phyloP scores from a whole-genome alignment of 2,329 filamentous ascomycete genomes.

The Diaporthe longicolla region DNA sequence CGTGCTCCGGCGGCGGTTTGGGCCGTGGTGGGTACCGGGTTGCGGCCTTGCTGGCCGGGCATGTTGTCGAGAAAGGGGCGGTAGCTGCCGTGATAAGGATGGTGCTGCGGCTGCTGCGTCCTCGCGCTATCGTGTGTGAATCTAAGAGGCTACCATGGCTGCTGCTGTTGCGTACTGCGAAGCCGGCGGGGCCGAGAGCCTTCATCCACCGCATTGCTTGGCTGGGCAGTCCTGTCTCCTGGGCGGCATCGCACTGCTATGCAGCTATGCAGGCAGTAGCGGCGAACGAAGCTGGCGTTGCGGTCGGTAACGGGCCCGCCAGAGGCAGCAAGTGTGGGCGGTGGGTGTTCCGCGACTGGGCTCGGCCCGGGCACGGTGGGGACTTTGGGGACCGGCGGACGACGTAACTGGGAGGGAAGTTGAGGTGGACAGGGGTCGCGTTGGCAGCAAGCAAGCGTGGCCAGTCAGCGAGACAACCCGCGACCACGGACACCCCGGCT shows the following conservation, averaged over 20 bases:
- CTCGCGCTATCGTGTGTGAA: too few relatives aligned
- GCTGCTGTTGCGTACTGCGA: slow-evolving; percentile 10
- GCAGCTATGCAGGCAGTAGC: neutral
- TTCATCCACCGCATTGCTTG: slow-evolving; percentile 38
- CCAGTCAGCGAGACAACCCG: slow-evolving; percentile 3
- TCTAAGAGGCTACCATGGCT: slow-evolving; percentile 1
- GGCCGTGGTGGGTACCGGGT: slow-evolving; percentile 78
- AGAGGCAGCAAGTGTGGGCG: neutral
- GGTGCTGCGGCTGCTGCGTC: neutral
- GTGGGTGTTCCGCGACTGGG: neutral
- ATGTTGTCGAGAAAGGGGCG: slow-evolving; percentile 51
- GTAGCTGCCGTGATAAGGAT: neutral
- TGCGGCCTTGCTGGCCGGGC: slow-evolving; percentile 62
- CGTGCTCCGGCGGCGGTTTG: slow-evolving; percentile 78
- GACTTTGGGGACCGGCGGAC: neutral
- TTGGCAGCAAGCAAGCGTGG: neutral
- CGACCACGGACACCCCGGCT: slow-evolving; percentile 32
- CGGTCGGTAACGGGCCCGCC: slow-evolving; percentile 1
- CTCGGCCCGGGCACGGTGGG: slow-evolving; percentile 24
- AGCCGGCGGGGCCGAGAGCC: neutral
- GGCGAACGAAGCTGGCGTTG: neutral
- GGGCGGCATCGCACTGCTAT: slow-evolving; percentile 10
- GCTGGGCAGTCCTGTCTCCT: slow-evolving; percentile 2
- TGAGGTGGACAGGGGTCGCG: slow-evolving; percentile 14
- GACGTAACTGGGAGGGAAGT: too few relatives aligned